Evolutionary conservation across 2,329 filamentous ascomycete species (phyloP).

Genomic region (Botrytis hyacinthi): DNA sequence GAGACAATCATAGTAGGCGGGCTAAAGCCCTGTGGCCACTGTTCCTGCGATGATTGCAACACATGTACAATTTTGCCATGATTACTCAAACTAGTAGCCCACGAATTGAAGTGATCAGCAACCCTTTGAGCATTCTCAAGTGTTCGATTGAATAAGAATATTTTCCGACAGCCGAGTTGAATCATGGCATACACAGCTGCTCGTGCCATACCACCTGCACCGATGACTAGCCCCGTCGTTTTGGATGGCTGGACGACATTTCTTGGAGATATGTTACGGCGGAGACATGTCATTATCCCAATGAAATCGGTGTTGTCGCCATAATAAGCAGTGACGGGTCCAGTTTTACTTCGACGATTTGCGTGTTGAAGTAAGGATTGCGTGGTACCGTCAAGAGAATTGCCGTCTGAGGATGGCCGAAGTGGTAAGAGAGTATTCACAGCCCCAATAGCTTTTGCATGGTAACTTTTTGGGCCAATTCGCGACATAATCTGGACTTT

Average conservation of each 20-base stretch:
- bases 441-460: constrained; percentile 72
- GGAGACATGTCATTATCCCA: constrained; percentile 70
- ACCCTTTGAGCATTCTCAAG: constrained; percentile 61
- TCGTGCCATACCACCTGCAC: constrained; percentile 73
- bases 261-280: constrained; percentile 69
- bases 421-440: constrained; percentile 75
- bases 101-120: constrained; percentile 65
- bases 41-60: constrained; percentile 54
- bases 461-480: constrained; percentile 64
- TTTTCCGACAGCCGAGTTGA: constrained; percentile 71
- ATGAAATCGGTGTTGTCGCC: constrained; percentile 84
- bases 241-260: constrained; percentile 56
- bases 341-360: constrained; percentile 59
- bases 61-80: constrained; percentile 44
- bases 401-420: constrained; percentile 42
- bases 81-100: constrained; percentile 34
- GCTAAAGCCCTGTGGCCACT: constrained; percentile 63
- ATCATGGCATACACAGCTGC: constrained; percentile 77
- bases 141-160: constrained; percentile 73
- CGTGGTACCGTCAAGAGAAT: constrained; percentile 50
- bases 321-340: constrained; percentile 66
- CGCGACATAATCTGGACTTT: constrained; percentile 68
- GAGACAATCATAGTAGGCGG: constrained; percentile 73
- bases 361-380: constrained; percentile 40
- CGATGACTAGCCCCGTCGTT: constrained; percentile 55